A percentile compares a stretch with the other conserved stretches of the same genome.
Evolutionary conservation across 176 grass and related monocot genomes (phyloP).

Genomic region (Zea mays): Zm-B73-REFERENCE-NAM-5.0 NC_050105.1:110719001-110719500

Average conservation of each 20-base stretch:
- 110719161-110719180: background rate
- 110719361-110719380: conserved; percentile 86
- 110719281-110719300: conserved; percentile 77
- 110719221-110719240: conserved; percentile 31
- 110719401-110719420: conserved; percentile 53
- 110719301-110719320: conserved; percentile 82
- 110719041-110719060: conserved; percentile 52
- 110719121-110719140: conserved; percentile 12
- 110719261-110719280: conserved; percentile 66
- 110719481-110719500: conserved; percentile 62
- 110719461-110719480: conserved; percentile 66
- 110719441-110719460: conserved; percentile 64
- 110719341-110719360: conserved; percentile 85
- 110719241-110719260: conserved; percentile 46
- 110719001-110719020: conserved; percentile 23
- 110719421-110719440: conserved; percentile 61
- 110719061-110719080: conserved; percentile 51
- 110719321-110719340: conserved; percentile 89
- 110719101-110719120: conserved; percentile 73
- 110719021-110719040: conserved; percentile 10
- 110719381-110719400: conserved; percentile 75
- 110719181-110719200: conserved; percentile 18
- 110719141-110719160: background rate
- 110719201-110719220: background rate
- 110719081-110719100: conserved; percentile 72